These are phyloP conservation scores for Plectosphaerella cucumerina DNA, from an alignment of 2,329 filamentous ascomycete species.

Conservation along the genomic window DNA sequence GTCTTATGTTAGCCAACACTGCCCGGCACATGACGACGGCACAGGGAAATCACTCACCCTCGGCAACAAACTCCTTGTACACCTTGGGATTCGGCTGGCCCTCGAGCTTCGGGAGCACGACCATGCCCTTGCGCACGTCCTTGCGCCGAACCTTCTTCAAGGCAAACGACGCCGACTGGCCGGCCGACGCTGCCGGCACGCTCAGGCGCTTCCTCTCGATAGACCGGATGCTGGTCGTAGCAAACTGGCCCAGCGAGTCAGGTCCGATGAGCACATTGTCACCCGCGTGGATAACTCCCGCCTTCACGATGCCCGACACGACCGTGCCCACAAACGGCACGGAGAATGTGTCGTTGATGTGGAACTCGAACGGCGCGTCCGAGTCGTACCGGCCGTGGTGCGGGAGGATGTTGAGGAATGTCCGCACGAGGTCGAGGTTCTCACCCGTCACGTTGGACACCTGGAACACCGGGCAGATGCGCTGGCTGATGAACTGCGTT, in stretches of 20 bases:
- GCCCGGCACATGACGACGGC: too few relatives aligned
- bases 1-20: conserved; percentile 5
- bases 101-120: conserved; percentile 81
- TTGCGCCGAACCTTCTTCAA: conserved; percentile 82
- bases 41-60: conserved; percentile 47
- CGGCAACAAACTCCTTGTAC: conserved; percentile 71
- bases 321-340: conserved; percentile 97
- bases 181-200: conserved; percentile 83
- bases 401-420: conserved; percentile 91
- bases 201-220: conserved; percentile 92
- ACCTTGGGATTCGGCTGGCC: conserved; percentile 67
- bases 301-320: conserved; percentile 88
- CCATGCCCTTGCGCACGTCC: conserved; percentile 97
- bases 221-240: conserved; percentile 78
- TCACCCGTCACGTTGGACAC: conserved; percentile 97
- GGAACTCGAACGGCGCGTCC: conserved; percentile 86
- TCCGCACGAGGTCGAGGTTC: conserved; percentile 83
- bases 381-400: conserved; percentile 91
- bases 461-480: conserved; percentile 96
- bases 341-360: conserved; percentile 96
- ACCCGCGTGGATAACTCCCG: conserved; percentile 83
- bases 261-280: conserved; percentile 87
- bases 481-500: conserved; percentile 89
- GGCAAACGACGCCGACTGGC: conserved; percentile 89
- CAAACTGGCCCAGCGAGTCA: conserved; percentile 86